A percentile compares a stretch with the other conserved stretches of the same genome.
These are phyloP conservation scores for Malus asiatica DNA, from an alignment of 306 rosid genomes.

Conservation along the genomic window DNA sequence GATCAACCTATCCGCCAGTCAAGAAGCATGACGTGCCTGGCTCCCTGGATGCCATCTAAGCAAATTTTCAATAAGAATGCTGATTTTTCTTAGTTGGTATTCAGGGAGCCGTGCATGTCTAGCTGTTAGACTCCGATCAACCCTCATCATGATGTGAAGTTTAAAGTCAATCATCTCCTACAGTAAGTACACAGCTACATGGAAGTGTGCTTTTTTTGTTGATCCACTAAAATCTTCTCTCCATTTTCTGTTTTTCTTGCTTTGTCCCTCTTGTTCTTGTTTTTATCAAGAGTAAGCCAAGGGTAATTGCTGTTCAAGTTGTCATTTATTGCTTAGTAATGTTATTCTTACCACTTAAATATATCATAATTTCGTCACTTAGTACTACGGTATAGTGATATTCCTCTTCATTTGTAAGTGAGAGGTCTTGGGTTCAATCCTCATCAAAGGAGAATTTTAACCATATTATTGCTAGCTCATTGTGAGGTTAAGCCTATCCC, in stretches of 20 bases:
- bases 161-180: background rate
- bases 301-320: background rate
- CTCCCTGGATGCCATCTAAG: conserved; percentile 37
- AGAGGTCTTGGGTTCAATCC: no score
- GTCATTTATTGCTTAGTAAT: background rate
- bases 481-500: no score
- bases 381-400: no score
- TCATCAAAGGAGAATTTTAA: accelerated
- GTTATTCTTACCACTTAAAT: background rate
- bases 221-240: background rate
- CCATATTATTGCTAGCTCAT: no score
- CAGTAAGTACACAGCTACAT: background rate
- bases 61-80: background rate
- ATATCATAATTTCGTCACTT: no score
- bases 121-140: background rate
- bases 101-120: conserved; percentile 20
- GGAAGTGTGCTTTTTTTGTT: no score
- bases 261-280: background rate
- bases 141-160: background rate
- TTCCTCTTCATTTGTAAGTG: no score
- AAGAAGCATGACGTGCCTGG: conserved; percentile 14
- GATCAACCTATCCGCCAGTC: background rate
- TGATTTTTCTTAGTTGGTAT: conserved; percentile 21
- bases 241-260: background rate
- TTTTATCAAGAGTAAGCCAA: background rate